Percentiles rank a stretch among this genome's conserved stretches.
These are phyloP conservation scores for Phytophthora capsici DNA, from an alignment of 352 stramenopile species.

Conservation along the genomic window DNA sequence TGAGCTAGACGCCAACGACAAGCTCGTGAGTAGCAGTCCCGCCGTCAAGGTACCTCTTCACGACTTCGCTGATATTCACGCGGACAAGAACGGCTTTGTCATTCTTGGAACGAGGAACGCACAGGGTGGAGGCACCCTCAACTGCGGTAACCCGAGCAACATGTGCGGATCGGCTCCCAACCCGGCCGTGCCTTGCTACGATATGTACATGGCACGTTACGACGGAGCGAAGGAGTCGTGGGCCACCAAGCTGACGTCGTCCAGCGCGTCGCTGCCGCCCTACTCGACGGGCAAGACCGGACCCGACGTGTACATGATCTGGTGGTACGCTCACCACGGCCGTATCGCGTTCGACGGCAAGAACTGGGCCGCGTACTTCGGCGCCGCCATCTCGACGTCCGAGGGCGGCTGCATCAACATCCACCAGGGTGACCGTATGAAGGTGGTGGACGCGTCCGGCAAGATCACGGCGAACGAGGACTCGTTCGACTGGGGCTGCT, in stretches of 20 bases:
- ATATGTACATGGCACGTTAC: conserved; percentile 69
- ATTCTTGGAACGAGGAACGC: conserved; percentile 57
- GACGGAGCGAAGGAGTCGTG: conserved; percentile 56
- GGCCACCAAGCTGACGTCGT: conserved; percentile 64
- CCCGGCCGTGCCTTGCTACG: conserved; percentile 54
- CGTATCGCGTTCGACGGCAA: conserved; percentile 62
- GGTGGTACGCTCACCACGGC: conserved; percentile 73
- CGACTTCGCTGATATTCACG: conserved; percentile 66
- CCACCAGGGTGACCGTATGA: conserved; percentile 73
- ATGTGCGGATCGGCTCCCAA: conserved; percentile 49
- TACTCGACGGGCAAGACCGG: conserved; percentile 58
- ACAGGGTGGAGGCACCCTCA: conserved; percentile 57
- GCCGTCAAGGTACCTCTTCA: conserved; percentile 42
- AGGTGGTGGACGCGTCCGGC: conserved; percentile 56
- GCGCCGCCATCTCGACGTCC: conserved; percentile 58
- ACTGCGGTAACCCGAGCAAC: conserved; percentile 65
- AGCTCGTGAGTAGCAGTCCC: conserved; percentile 45
- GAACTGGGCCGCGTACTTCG: conserved; percentile 74
- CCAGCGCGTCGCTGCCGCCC: conserved; percentile 53
- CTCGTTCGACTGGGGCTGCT: conserved; percentile 68
- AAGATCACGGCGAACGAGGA: conserved; percentile 44
- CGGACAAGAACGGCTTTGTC: conserved; percentile 62
- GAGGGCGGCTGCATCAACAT: conserved; percentile 72
- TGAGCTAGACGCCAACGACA: conserved; percentile 56
- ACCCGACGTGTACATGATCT: conserved; percentile 68